A percentile compares a stretch with the other conserved stretches of the same genome.
Evolutionary conservation across 257 asterid genomes (phyloP).

Genomic region (Solanum ahanhuiri): DNA sequence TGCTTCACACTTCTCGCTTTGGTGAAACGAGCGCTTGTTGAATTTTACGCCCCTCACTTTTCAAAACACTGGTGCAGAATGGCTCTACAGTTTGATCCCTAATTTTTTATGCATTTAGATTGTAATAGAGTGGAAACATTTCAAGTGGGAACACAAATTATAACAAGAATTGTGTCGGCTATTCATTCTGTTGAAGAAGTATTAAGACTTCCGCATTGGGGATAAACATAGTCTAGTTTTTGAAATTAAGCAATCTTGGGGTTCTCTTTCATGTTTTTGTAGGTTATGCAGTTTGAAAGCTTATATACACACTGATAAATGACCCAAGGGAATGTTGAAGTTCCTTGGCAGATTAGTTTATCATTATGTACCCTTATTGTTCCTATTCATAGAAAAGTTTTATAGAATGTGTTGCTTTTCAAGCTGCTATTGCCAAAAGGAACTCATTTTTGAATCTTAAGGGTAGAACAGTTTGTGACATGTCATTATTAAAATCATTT

Average conservation of each 20-base stretch:
- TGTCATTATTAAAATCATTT: background rate
- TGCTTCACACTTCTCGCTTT: background rate
- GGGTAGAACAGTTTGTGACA: background rate
- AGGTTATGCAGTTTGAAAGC: background rate
- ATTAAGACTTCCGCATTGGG: background rate
- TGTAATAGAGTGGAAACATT: background rate
- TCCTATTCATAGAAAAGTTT: background rate
- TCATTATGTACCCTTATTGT: background rate
- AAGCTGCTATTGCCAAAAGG: background rate
- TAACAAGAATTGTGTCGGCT: background rate
- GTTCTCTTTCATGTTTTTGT: background rate
- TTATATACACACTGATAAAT: background rate
- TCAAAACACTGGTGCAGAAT: background rate
- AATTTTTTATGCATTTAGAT: background rate
- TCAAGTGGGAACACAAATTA: background rate
- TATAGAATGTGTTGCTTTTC: background rate
- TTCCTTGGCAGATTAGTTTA: background rate
- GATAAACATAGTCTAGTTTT: background rate
- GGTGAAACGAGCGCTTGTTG: background rate
- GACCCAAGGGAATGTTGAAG: background rate
- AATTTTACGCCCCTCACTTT: background rate
- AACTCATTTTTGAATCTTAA: background rate
- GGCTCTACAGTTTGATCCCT: background rate
- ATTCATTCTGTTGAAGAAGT: background rate
- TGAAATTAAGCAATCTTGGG: background rate